phyloP scores from a whole-genome alignment of 1,284 basidiomycete species.

The Cryptococcus sp. region DNA sequence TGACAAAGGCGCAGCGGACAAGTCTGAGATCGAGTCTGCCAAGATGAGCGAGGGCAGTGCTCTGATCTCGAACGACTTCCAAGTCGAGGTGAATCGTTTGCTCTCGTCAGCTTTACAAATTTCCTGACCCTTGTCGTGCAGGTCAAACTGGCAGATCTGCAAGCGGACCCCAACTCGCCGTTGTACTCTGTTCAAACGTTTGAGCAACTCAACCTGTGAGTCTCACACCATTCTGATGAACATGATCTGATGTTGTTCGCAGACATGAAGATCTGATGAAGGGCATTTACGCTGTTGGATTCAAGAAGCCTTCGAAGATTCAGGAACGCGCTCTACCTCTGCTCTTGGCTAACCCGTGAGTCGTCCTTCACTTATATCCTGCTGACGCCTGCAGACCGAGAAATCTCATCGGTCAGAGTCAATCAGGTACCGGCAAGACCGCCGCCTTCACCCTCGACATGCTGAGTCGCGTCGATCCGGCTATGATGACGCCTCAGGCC shows the following conservation, averaged over 20 bases:
- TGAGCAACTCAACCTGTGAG: slow-evolving; percentile 88
- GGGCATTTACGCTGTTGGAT: slow-evolving; percentile 95
- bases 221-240: neutral
- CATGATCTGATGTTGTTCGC: slow-evolving; percentile 1
- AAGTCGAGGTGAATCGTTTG: slow-evolving; percentile 41
- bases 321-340: slow-evolving; percentile 96
- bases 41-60: slow-evolving; percentile 25
- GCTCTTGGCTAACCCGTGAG: slow-evolving; percentile 85
- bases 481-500: slow-evolving; percentile 83
- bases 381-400: slow-evolving; percentile 64
- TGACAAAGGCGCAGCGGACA: slow-evolving; percentile 3
- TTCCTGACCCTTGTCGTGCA: slow-evolving; percentile 47
- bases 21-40: slow-evolving; percentile 11
- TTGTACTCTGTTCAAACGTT: slow-evolving; percentile 92
- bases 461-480: slow-evolving; percentile 90
- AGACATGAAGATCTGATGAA: slow-evolving; percentile 88
- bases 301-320: slow-evolving; percentile 97
- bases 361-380: slow-evolving; percentile 14
- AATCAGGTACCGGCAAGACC: slow-evolving; percentile 99
- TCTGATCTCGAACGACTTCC: slow-evolving; percentile 46
- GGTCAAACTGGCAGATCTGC: slow-evolving; percentile 97
- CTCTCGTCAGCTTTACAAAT: neutral
- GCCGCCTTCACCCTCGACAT: slow-evolving; percentile 98
- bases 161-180: slow-evolving; percentile 93
- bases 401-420: slow-evolving; percentile 99